Evolutionary conservation across 2,329 filamentous ascomycete genomes (phyloP).

Genomic region (Talaromyces sp.): DNA sequence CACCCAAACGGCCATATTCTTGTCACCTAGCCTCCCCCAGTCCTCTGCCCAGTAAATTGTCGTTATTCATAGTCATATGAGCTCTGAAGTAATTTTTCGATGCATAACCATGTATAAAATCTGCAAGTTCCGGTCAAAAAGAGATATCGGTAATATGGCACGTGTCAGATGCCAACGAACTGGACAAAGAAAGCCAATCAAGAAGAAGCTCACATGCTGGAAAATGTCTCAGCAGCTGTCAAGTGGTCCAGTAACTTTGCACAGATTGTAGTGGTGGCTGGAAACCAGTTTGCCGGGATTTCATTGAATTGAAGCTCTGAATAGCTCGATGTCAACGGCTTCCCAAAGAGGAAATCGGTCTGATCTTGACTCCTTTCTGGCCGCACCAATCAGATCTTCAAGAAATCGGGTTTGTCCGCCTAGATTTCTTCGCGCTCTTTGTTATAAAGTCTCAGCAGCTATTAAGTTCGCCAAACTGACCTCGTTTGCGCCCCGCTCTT

Average conservation of each 20-base stretch:
- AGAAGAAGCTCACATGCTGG: slow-evolving; percentile 7
- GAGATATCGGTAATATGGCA: background rate
- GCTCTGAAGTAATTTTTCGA: background rate
- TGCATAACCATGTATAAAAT: background rate
- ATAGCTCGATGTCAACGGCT: background rate
- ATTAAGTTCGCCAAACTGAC: slow-evolving; percentile 1
- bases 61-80: background rate
- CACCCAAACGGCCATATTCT: background rate
- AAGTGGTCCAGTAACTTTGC: background rate
- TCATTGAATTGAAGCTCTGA: background rate
- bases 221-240: background rate
- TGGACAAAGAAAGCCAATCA: slow-evolving; percentile 17
- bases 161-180: slow-evolving; percentile 8
- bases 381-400: slow-evolving; percentile 9
- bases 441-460: background rate
- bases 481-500: slow-evolving; percentile 7
- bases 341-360: slow-evolving; percentile 11
- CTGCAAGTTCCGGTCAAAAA: background rate
- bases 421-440: background rate
- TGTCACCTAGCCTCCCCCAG: background rate
- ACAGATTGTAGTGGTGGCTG: slow-evolving; percentile 3
- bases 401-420: background rate
- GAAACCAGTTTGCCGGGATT: background rate
- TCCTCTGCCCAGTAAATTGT: background rate
- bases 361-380: slow-evolving; percentile 8